Evolutionary conservation across 2,329 filamentous ascomycete genomes (phyloP), one percentile per base, ranked within the genome.

Genomic region (Cladosporium sphaerospermum): DNA sequence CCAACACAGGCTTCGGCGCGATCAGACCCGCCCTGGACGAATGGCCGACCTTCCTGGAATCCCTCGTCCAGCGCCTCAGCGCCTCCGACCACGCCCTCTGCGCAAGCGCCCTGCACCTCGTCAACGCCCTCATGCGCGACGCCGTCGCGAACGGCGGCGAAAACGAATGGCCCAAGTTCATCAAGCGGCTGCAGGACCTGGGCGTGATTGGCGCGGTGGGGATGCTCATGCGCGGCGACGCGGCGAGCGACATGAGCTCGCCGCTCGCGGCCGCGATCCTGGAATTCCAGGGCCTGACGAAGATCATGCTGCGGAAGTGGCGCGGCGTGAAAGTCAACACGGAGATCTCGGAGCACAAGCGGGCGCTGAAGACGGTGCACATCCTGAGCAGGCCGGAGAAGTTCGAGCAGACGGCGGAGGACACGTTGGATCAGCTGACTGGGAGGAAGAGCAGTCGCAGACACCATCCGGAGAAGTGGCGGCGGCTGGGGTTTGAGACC

Each of bases 81-180:
- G 95, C 90, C 14, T 92, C 91, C 43, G 93, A 99, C 69, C 93
- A 99, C 72, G 88, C 91, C 3, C 79, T 99, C 31, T 97, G 93
- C 73, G 92, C 90, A 59, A 97, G 96, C 72, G 89, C 93, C 1
- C 78, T 99, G 51, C 93, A 96, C 77, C 77, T 99, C 54, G 89
- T 99, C 70, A 99, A 99, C 68, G 89, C 92, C 0, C 77, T 99
- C 44, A 95, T 97, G 75, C 82, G 93, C 49, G 93, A 99, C 69
- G 88, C 90, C 4, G 84, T 97, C 48, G 86, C 87, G 28, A 84
- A 81, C 63, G 88, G 92, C 49, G 77, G 77, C 41, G 80, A 85
- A 55, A 84, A 88, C 56, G 92, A 97, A 63, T 97, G 93, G 91
- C 88, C 90, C 45, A 93, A 88, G 63, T 95, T 97, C 64, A 91